Percentiles rank a stretch among this genome's conserved stretches.
Evolutionary conservation across 805 yeast species (phyloP).

Genomic region (Vanderwaltozyma polyspora): DNA sequence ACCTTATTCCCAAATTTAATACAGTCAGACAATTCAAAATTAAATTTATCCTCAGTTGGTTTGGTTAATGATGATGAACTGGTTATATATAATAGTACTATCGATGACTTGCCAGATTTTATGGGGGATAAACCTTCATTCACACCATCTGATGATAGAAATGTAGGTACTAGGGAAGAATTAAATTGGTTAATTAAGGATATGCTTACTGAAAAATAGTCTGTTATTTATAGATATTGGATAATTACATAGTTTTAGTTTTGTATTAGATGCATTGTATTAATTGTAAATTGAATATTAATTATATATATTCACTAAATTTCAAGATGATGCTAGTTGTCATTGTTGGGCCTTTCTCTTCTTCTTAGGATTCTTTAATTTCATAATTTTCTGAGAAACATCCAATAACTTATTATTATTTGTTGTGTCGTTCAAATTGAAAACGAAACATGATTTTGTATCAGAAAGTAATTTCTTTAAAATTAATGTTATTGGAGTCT

Average conservation of each 20-base stretch:
- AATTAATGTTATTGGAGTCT: constrained; percentile 18
- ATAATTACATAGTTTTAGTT: neutral
- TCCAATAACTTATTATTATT: constrained; percentile 9
- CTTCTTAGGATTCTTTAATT: constrained; percentile 9
- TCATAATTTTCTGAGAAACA: constrained; percentile 10
- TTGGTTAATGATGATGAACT: constrained; percentile 47
- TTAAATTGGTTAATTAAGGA: constrained; percentile 63
- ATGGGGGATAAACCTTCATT: constrained; percentile 23
- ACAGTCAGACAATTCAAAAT: constrained; percentile 51
- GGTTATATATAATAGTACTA: constrained; percentile 21
- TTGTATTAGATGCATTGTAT: neutral
- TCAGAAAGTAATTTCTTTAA: constrained; percentile 22
- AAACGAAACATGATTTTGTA: constrained; percentile 29
- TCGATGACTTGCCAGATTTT: constrained; percentile 27
- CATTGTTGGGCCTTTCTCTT: neutral
- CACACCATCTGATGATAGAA: constrained; percentile 26
- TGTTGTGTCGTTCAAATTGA: constrained; percentile 18
- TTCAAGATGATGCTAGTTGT: no score
- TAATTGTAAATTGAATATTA: neutral
- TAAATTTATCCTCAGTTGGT: constrained; percentile 37
- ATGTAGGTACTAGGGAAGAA: constrained; percentile 55
- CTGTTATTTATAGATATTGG: neutral
- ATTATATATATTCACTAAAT: no score
- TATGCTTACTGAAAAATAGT: constrained; percentile 33
- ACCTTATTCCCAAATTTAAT: constrained; percentile 54